A percentile compares a stretch with the other conserved stretches of the same genome.
These are phyloP conservation scores for Colletotrichum euphorbiae DNA, from an alignment of 2,329 filamentous ascomycete species.

Conservation along the genomic window DNA sequence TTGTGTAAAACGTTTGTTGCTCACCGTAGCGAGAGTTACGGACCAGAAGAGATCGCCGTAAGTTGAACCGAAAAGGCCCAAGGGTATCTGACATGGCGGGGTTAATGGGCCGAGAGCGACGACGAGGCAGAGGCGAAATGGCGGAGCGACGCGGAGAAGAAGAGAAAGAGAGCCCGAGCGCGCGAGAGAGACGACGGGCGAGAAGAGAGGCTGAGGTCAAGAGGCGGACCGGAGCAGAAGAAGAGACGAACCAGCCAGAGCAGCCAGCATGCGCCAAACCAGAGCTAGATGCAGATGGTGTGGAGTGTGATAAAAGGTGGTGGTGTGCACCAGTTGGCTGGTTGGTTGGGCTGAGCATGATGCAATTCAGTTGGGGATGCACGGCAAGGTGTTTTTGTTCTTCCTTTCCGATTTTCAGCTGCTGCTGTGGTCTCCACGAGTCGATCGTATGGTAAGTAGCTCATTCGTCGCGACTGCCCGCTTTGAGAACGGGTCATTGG, in stretches of 20 bases:
- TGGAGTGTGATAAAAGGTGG: neutral
- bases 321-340: neutral
- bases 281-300: slow-evolving; percentile 7
- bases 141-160: neutral
- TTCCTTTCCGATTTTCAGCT: slow-evolving; percentile 19
- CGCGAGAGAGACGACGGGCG: neutral
- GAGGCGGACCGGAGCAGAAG: neutral
- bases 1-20: neutral
- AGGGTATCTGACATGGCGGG: slow-evolving; percentile 9
- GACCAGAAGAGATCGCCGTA: slow-evolving; percentile 10
- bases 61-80: neutral
- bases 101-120: too few relatives aligned
- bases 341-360: neutral
- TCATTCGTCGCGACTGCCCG: slow-evolving; percentile 2
- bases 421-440: slow-evolving; percentile 5
- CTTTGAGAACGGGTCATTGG: neutral
- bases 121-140: neutral
- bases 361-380: slow-evolving; percentile 7
- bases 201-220: slow-evolving; percentile 1
- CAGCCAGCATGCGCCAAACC: neutral
- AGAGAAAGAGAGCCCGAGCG: neutral
- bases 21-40: neutral
- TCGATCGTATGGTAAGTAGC: neutral
- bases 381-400: neutral
- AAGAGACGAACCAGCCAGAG: neutral